Percentiles rank a stretch among this genome's conserved stretches.
These are phyloP conservation scores for Fraxinus latifolia DNA, from an alignment of 305 asterid species.

Conservation along the genomic window DNA sequence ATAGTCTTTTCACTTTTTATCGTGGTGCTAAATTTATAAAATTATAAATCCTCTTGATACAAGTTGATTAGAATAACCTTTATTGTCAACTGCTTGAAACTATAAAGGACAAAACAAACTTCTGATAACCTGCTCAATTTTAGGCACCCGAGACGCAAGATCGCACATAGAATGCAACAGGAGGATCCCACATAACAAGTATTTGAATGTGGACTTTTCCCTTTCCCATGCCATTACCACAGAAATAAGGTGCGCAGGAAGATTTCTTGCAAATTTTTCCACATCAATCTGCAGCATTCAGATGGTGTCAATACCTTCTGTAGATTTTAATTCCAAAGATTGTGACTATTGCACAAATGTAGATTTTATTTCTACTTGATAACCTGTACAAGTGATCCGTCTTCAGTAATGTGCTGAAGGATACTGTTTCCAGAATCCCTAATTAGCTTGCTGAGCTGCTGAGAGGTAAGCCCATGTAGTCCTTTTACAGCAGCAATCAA, in stretches of 20 bases:
- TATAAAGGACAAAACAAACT: conserved; percentile 11
- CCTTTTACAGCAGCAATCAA: conserved; percentile 78
- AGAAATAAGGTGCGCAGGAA: conserved; percentile 84
- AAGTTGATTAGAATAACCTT: background rate
- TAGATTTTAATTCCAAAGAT: conserved; percentile 16
- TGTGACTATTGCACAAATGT: background rate
- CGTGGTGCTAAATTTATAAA: background rate
- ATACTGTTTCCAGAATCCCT: conserved; percentile 71
- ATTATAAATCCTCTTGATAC: background rate
- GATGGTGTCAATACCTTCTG: conserved; percentile 18
- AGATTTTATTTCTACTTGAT: conserved; percentile 16
- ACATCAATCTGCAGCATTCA: conserved; percentile 66
- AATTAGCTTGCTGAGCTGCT: conserved; percentile 74
- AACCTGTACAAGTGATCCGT: conserved; percentile 77
- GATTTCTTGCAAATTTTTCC: conserved; percentile 77
- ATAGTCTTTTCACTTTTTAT: background rate
- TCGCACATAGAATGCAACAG: conserved; percentile 84
- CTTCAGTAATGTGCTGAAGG: conserved; percentile 48
- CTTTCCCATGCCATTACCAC: conserved; percentile 73
- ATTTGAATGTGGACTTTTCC: conserved; percentile 65
- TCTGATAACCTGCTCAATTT: conserved; percentile 76
- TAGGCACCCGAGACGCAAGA: conserved; percentile 83
- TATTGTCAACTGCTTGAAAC: conserved; percentile 5
- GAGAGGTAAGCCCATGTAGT: conserved; percentile 76
- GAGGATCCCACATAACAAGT: conserved; percentile 87